Evolutionary conservation across 352 stramenopile genomes (phyloP).

Genomic region (Pythium sukuiense): DNA sequence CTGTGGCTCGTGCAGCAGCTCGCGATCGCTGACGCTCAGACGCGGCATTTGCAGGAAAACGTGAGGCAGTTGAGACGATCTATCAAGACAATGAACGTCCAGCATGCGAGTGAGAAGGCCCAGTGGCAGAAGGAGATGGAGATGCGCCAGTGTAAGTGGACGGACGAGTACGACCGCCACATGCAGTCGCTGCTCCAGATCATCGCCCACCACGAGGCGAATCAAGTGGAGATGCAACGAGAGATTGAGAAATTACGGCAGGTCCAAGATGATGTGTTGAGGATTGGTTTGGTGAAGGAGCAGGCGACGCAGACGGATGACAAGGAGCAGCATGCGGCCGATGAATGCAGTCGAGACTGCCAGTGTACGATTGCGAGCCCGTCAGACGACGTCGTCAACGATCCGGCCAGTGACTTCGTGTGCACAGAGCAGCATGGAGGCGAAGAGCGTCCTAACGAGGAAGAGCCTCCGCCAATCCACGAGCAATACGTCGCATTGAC

Average conservation of each 20-base stretch:
- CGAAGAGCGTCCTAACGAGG: neutral
- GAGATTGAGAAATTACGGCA: slow-evolving; percentile 26
- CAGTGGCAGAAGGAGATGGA: slow-evolving; percentile 11
- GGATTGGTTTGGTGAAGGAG: neutral
- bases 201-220: slow-evolving; percentile 43
- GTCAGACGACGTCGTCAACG: too few relatives aligned
- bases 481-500: slow-evolving; percentile 19
- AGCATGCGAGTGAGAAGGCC: slow-evolving; percentile 22
- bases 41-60: slow-evolving; percentile 18
- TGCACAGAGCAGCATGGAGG: too few relatives aligned
- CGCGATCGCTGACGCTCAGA: slow-evolving; percentile 24
- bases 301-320: slow-evolving; percentile 1
- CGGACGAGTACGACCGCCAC: slow-evolving; percentile 42
- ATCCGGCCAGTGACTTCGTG: too few relatives aligned
- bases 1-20: slow-evolving; percentile 39
- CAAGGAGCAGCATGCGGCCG: neutral
- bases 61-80: slow-evolving; percentile 22
- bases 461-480: slow-evolving; percentile 2
- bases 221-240: slow-evolving; percentile 14
- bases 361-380: too few relatives aligned
- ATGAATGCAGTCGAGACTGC: too few relatives aligned
- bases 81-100: neutral
- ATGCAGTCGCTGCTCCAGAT: slow-evolving; percentile 52
- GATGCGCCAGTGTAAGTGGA: slow-evolving; percentile 37
- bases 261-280: neutral